Base-by-base conservation (phyloP, 228 moss, liverwort and hornwort species). In the Sphagnum fallax region DNA sequence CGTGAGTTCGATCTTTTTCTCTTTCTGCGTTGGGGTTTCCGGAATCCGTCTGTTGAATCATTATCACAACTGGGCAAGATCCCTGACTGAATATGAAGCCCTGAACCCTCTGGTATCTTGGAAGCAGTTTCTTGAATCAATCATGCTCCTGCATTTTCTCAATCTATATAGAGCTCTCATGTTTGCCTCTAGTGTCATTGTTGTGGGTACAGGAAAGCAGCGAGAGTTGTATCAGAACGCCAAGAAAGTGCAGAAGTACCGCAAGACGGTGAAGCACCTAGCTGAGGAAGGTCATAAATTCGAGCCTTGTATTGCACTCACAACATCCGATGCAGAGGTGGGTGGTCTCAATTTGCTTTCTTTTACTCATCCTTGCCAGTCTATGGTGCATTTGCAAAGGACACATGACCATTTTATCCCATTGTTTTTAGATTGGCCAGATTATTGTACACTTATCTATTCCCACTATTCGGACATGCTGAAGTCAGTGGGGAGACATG, bases 211-310 rank as follows among this genome's bases (percentile, higher is more conserved):
- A 92, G 92, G 89, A 57, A 88, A 95, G 76, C 95, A 89, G 55
- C 75, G 95, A 50, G 92, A 95, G 71, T 71, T 77, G 50, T 92
- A 95, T 70, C 83, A 80, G 62, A 95, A 95, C 65, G 92, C 95
- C 5, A 95, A 95, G 76, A 95, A 89, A 76, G 85, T 95, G 5
- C 86, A 92, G 52, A 88, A 89, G 77, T 95, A 92, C 66, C 92
- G 83, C 49, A 92, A 92, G 74, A 77, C 89, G 15, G 79, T 90
- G 73, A 87, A 87, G 64, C 88, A 85, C 57, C 73, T 89, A 66
- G 79, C 70, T 9, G 76, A 77, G 63, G 75, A 82, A 78, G 85
- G 80, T 55, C 79, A 71, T 57, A 79, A 81, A 8, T 74, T 76
- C 67, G 61, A 64, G 62, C 62, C 84, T 67, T 70, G 49, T 5